Base-by-base conservation (phyloP, 441 rosid genomes). In the Bocquillonia castaneifolia region DNA sequence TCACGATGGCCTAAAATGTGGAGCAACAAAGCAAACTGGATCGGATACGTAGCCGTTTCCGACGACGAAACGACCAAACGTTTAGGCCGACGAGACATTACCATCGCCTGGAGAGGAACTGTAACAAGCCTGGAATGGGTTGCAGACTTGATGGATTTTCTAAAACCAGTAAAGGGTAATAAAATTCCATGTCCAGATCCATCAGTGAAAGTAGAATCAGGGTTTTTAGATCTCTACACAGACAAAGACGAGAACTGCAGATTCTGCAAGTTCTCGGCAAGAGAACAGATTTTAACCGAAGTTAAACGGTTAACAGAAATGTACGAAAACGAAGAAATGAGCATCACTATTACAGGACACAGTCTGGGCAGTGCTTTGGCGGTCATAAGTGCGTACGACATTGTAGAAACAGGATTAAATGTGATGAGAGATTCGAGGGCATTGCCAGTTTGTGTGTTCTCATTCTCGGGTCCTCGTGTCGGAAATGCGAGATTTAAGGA, bases 21-120 rank as follows among this genome's bases (percentile, higher is more conserved):
- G 96, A 75, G 82, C 70, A 81, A 76, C 18, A 79, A 71, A 55
- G 87, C 94, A 59, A 88, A 88, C 74, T 90, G 96, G 94, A 86
- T 88, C 5, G 96, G 96, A 22, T 88, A 83, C 81, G 92, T 90
- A 52, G 89, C 96, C 23, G 90, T 90, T 1, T 90, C 93, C n/a
- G 81, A 85, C 78, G 87, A 85, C 40, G 83, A 81, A 1, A 86
- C 83, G 63, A 75, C 86, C 36, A 75, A 77, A n/a, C 77, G 84
- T 70, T 83, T 88, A 1, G 96, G 96, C 39, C 85, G 96, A 40
- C 78, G 96, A 53, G 96, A 90, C 71, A 79, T 88, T 0, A 77
- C 82, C 63, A 80, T 90, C 50, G 83, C 94, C 0, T 80, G 76
- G 70, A 76, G 96, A 7, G 94, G 96, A 44, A 90, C 96, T 6